phyloP scores from a whole-genome alignment of 2,329 filamentous ascomycete genomes.

The Colletotrichum neosansevieriae region DNA sequence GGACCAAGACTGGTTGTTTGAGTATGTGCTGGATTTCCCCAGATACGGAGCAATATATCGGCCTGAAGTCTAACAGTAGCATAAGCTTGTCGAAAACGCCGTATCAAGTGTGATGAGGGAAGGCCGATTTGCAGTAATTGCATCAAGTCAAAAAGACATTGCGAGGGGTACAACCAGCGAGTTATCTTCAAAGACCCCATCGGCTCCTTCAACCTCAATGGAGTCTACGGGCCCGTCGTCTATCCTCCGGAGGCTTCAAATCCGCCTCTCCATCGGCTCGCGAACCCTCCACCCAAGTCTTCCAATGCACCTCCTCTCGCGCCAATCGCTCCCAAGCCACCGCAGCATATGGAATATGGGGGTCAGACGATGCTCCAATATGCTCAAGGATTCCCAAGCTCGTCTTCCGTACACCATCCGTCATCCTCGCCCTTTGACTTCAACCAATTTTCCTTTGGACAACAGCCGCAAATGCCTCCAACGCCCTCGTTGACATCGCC shows the following conservation, averaged over 20 bases:
- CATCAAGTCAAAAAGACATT: slow-evolving; percentile 85
- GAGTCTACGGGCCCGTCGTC: slow-evolving; percentile 57
- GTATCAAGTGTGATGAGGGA: slow-evolving; percentile 97
- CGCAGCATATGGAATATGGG: slow-evolving; percentile 51
- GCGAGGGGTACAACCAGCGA: slow-evolving; percentile 85
- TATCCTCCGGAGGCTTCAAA: slow-evolving; percentile 60
- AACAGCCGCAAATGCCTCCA: slow-evolving; percentile 35
- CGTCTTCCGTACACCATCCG: slow-evolving; percentile 34
- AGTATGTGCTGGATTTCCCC: slow-evolving; percentile 67
- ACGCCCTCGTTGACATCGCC: slow-evolving; percentile 34
- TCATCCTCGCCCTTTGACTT: slow-evolving; percentile 41
- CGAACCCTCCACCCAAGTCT: slow-evolving; percentile 55
- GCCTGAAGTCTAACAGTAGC: slow-evolving; percentile 25
- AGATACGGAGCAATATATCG: neutral
- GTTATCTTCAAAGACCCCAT: slow-evolving; percentile 84
- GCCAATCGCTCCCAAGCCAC: slow-evolving; percentile 66
- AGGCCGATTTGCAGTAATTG: slow-evolving; percentile 86
- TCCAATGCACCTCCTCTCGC: slow-evolving; percentile 54
- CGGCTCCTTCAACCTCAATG: slow-evolving; percentile 64
- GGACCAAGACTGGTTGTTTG: slow-evolving; percentile 93
- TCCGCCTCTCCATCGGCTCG: slow-evolving; percentile 59
- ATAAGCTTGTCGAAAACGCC: slow-evolving; percentile 87
- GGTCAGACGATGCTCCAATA: slow-evolving; percentile 47
- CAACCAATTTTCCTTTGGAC: slow-evolving; percentile 42
- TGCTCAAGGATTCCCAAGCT: slow-evolving; percentile 47